A percentile compares a stretch with the other conserved stretches of the same genome.
These are phyloP conservation scores for Candida xyloterini DNA, from an alignment of 805 yeast species.

Conservation along the genomic window DNA sequence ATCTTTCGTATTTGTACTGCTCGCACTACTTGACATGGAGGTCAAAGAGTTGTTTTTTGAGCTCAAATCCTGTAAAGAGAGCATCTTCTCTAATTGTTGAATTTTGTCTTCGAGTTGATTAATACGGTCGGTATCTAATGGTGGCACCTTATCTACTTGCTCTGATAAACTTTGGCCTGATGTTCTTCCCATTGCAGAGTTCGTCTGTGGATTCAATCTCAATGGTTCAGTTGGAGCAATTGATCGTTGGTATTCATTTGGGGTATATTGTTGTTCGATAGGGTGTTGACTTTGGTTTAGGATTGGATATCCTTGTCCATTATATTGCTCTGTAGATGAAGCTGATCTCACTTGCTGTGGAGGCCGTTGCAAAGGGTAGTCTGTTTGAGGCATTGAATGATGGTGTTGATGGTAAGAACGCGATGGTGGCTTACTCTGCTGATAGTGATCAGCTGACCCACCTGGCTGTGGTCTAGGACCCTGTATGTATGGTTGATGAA, in stretches of 20 bases:
- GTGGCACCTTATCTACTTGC: neutral
- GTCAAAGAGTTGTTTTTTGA: constrained; percentile 12
- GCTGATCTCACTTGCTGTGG: constrained; percentile 2
- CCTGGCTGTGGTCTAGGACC: constrained; percentile 9
- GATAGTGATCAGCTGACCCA: neutral
- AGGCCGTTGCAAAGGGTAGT: neutral
- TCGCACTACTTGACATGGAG: constrained; percentile 15
- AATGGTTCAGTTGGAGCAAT: constrained; percentile 6
- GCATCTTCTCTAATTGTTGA: constrained; percentile 28
- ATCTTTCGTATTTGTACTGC: constrained; percentile 1
- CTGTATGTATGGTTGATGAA: neutral
- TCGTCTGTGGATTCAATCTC: neutral
- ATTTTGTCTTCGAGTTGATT: constrained; percentile 33
- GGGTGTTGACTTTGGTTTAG: neutral
- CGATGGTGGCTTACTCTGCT: neutral
- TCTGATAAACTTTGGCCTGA: neutral
- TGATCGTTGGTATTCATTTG: constrained; percentile 1
- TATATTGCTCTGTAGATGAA: constrained; percentile 1
- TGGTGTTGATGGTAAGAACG: constrained; percentile 8
- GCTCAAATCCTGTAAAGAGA: constrained; percentile 24
- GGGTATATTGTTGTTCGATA: neutral
- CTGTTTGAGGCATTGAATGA: constrained; percentile 7
- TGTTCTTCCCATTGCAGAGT: neutral
- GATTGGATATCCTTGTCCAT: neutral
- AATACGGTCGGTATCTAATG: constrained; percentile 24